A percentile compares a stretch with the other conserved stretches of the same genome.
Evolutionary conservation across 1,284 basidiomycete genomes (phyloP).

Genomic region (Meripilus lineatus): DNA sequence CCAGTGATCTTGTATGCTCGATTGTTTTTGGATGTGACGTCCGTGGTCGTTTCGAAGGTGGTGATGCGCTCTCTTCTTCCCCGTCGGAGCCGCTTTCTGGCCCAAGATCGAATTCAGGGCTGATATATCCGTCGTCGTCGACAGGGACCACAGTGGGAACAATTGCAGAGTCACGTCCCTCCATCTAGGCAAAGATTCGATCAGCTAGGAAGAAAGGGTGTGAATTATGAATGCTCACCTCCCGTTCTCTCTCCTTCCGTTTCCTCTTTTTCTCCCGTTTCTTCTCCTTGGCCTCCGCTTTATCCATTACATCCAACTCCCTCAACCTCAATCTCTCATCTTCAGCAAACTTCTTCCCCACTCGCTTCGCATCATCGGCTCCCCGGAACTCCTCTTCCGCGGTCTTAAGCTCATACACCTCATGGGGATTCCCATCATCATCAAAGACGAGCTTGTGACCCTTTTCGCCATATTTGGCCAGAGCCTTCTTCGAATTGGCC

Average conservation of each 20-base stretch:
- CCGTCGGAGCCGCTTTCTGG: constrained; percentile 40
- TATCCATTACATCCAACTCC: constrained; percentile 71
- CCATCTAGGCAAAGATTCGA: constrained; percentile 12
- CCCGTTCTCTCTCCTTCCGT: constrained; percentile 81
- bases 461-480: constrained; percentile 57
- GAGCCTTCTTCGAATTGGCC: constrained; percentile 74
- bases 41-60: constrained; percentile 20
- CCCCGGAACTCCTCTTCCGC: constrained; percentile 63
- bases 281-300: constrained; percentile 83
- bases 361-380: constrained; percentile 60
- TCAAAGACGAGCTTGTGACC: constrained; percentile 81
- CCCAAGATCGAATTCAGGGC: constrained; percentile 64
- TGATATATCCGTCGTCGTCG: constrained; percentile 64
- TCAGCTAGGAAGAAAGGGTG: background rate
- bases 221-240: constrained; percentile 35
- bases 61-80: constrained; percentile 37
- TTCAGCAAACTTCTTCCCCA: constrained; percentile 66
- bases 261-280: constrained; percentile 81
- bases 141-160: constrained; percentile 31
- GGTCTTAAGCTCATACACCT: constrained; percentile 77
- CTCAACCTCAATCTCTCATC: constrained; percentile 69
- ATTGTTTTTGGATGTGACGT: background rate
- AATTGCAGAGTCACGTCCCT: constrained; percentile 20
- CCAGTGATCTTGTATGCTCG: background rate
- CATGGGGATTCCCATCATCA: constrained; percentile 76